Evolutionary conservation across 2,329 filamentous ascomycete species (phyloP), one percentile per base, ranked within the genome.

Genomic region (Penicillium sp.): DNA sequence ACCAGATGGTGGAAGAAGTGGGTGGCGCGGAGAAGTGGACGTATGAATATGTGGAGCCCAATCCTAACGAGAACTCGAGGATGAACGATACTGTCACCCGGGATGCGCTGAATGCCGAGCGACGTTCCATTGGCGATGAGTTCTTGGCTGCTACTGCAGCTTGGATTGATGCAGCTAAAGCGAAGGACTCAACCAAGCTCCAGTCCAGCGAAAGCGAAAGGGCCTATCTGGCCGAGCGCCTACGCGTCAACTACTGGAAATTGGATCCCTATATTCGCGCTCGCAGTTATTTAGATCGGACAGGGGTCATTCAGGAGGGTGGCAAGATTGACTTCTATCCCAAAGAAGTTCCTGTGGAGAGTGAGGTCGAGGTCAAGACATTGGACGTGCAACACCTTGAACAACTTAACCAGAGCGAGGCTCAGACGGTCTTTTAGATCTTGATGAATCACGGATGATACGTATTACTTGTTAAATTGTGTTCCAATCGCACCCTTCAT

Each of bases 261-360:
- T 69, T 96, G 35, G 93, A 99, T 71, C 89, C 89, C 0, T 95
- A 91, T 67, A 66, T 95, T 13, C 78, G 93, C 28, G 89, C 91
- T 3, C 79, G 86, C 63, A 86, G 83, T 10, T 72, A 87, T 53
- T 95, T 95, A 60, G 93, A 97, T 67, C 82, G 93, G 41, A 80
- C 77, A 10, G 87, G 89, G 0, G 75, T 92, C 48, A 78, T 96
- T 38, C 75, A 79, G 46, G 70, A 76, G 0, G 83, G 77, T 5
- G 90, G 89, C 0, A 77, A 77, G 61, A 70, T 91, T 34, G 75
- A 87, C 34, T 89, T 87, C 66, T 92, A 93, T 62, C 77, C 77
- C 4, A 53, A 50, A n/a, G 37, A 52, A 1, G 31, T 50, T 1
- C 33, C 50, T 0, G 35, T 30, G 10, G 35, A 52, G 16, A 48